These are phyloP conservation scores for Leptographium radiaticola DNA, from an alignment of 2,329 filamentous ascomycete genomes.

Conservation along the genomic window DNA sequence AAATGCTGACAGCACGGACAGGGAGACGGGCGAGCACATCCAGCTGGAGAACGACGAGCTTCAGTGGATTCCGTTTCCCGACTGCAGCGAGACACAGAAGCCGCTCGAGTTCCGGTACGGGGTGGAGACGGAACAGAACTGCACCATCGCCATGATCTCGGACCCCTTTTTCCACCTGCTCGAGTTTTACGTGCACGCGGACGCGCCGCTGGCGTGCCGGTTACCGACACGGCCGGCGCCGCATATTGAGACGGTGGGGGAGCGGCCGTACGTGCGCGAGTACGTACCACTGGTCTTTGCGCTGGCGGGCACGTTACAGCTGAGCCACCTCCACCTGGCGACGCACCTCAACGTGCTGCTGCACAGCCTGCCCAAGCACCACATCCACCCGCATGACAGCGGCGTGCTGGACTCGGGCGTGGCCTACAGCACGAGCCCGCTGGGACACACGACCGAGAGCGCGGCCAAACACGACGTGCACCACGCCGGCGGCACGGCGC, in stretches of 20 bases:
- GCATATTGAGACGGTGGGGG: constrained; percentile 41
- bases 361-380: constrained; percentile 53
- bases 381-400: constrained; percentile 48
- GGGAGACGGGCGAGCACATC: constrained; percentile 82
- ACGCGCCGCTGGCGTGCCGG: constrained; percentile 84
- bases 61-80: constrained; percentile 82
- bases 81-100: constrained; percentile 74
- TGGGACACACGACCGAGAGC: constrained; percentile 41
- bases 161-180: constrained; percentile 79
- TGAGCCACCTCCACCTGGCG: constrained; percentile 79
- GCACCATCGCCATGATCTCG: constrained; percentile 63
- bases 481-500: constrained; percentile 11
- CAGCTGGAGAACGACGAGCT: constrained; percentile 69
- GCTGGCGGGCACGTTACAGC: constrained; percentile 75
- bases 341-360: constrained; percentile 83
- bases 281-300: constrained; percentile 83
- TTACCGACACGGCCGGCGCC: constrained; percentile 62
- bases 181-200: constrained; percentile 96
- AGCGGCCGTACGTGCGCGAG: constrained; percentile 34
- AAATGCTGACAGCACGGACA: constrained; percentile 20
- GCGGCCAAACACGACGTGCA: constrained; percentile 17
- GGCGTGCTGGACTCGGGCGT: constrained; percentile 79
- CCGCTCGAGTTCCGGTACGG: constrained; percentile 83
- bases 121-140: constrained; percentile 67
- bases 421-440: constrained; percentile 70